Base-by-base conservation (phyloP, 2,329 filamentous ascomycete genomes). In the Calonectria ilicicola region DNA sequence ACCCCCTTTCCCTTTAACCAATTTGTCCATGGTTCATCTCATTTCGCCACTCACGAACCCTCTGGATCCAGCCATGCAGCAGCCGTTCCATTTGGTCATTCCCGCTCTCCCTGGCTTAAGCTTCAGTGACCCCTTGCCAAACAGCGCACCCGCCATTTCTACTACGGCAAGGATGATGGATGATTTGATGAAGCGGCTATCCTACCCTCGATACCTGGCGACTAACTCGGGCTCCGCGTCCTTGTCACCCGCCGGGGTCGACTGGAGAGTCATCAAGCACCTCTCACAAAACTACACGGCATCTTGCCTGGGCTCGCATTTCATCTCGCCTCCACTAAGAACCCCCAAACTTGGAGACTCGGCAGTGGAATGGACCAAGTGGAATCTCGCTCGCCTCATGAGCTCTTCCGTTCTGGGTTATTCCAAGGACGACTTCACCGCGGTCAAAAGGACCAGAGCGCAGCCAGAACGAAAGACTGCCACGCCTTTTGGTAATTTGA, bases 81-180 rank as follows among this genome's bases (percentile, higher is more conserved):
- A 90, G 72, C 86, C 91, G 0, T 94, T 94, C 77, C 90, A 94
- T 77, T 80, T 94, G n/a, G 87, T 94, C 23, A 89, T 90, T 23
- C 92, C 92, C 1, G 91, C 90, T 51, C 86, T 94, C 23, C 92
- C 92, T 0, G 92, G 92, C 0, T 85, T 93, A 56, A 92, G 91
- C 19, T 94, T 94, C 78, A 93, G 91, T 80, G 91, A 93, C 80
- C 85, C 91, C 2, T 85, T 92, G 46, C 84, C 86, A 1, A 85
- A 85, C 67, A 87, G 87, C 60, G 83, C 82, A 9, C 85, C 88
- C 78, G 86, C 87, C n/a, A 81, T 91, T 68, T 80, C 84, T 7
- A 84, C 87, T 15, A 90, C 90, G 0, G 91, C 90, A 0, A 85
- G 86, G 2, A 82, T 92, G 15, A 86, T 93, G 65, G 84, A 92